Evolutionary conservation across 192 early-diverging fungal genomes (phyloP), one percentile per base, ranked within the genome.

Genomic region (Nowakowskiella sp.): DNA sequence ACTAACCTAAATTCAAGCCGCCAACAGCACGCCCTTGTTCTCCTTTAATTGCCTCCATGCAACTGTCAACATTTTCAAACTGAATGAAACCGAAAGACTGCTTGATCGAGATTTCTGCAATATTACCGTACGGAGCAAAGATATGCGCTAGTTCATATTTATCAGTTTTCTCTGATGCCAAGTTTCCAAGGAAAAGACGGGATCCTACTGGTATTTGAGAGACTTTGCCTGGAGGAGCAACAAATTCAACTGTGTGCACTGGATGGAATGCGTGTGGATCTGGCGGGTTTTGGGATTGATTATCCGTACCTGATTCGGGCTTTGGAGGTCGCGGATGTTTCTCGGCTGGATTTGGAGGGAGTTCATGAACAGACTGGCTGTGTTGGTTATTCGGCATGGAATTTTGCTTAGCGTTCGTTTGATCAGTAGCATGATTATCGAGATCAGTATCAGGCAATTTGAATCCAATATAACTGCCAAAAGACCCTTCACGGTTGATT

Each of bases 111-210:
- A 80, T 72, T 42, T 80, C 77, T 8, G 61, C 54, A 51, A 80
- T 77, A 53, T 72, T 72, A 21, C 77, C 77, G 52, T 77, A 80
- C 10, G 57, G 55, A 7, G 67, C 69, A 62, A 80, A 80, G 31
- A 80, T 73, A 9, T 53, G 43, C 13, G 74, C 74, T 21, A 80
- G 30, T 32, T 69, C 77, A 33, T 42, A 26, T 51, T 61, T 67
- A 53, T 53, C 57, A 4, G 66, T 70, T 25, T 57, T 31, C 30
- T 76, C 76, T 4, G 65, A 60, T 1, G 60, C 58, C 44, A 80
- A 49, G 46, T 80, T 77, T 1, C 77, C 77, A 22, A 79, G 53
- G 63, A 77, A 79, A 55, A 79, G 42, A 9, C 73, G 59, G 13
- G 66, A 55, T 26, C 56, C 52, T 4, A 51, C 44, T 19, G 77